Percentiles rank a stretch among this genome's conserved stretches.
phyloP scores from a whole-genome alignment of 805 yeast species.

The Lipomyces starkeyi region DNA sequence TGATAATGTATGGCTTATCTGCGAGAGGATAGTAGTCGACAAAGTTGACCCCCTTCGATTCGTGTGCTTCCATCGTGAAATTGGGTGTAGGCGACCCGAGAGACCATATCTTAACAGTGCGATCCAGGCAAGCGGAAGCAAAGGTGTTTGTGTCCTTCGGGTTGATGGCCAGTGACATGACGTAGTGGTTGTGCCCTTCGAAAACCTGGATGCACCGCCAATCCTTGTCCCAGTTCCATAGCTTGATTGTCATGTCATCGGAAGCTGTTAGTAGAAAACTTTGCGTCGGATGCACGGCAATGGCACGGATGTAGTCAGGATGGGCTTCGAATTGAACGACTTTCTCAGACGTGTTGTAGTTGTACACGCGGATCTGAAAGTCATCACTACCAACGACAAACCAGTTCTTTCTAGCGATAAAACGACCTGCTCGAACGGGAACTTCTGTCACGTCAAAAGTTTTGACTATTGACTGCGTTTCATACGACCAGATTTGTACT shows the following conservation, averaged over 20 bases:
- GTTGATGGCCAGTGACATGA: conserved; percentile 92
- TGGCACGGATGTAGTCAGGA: conserved; percentile 92
- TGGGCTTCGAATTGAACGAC: conserved; percentile 96
- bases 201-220: conserved; percentile 91
- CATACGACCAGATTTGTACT: conserved; percentile 93
- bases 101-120: conserved; percentile 97
- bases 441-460: conserved; percentile 93
- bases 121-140: conserved; percentile 95
- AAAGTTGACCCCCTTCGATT: conserved; percentile 90
- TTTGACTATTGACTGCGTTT: conserved; percentile 75
- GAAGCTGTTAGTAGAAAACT: conserved; percentile 87
- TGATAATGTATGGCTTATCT: conserved; percentile 92
- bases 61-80: conserved; percentile 90
- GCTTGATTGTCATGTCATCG: conserved; percentile 88
- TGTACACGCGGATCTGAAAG: conserved; percentile 89
- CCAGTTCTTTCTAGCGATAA: conserved; percentile 97
- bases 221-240: conserved; percentile 97
- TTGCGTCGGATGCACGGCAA: conserved; percentile 93
- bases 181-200: conserved; percentile 95
- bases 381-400: conserved; percentile 95
- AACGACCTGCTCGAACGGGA: conserved; percentile 95
- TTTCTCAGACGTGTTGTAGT: conserved; percentile 94
- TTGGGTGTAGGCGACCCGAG: conserved; percentile 86
- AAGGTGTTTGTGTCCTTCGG: conserved; percentile 98
- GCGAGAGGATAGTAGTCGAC: conserved; percentile 97